Conservation (phyloP, 1,139 yeast species). For the Yamadazyma pseudoaaseri region DNA sequence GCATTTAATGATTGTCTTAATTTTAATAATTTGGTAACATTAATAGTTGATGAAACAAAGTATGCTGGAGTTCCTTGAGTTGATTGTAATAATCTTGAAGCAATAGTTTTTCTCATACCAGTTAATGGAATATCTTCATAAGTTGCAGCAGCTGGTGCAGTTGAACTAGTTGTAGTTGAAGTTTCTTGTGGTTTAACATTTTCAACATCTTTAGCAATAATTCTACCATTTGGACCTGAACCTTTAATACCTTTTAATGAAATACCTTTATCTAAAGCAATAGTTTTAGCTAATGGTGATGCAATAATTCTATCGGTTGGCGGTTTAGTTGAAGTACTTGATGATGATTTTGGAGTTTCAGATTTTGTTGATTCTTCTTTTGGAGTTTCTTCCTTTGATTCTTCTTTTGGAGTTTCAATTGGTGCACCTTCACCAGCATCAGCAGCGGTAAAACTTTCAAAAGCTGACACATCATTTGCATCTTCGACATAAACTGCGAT, state of each 20-base stretch:
- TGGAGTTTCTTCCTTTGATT: slow-evolving; percentile 19
- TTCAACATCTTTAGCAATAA: slow-evolving; percentile 88
- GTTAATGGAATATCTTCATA: slow-evolving; percentile 85
- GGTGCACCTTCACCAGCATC: slow-evolving; percentile 70
- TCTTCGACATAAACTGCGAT: slow-evolving; percentile 97
- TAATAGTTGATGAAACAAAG: slow-evolving; percentile 81
- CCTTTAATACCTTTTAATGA: slow-evolving; percentile 84
- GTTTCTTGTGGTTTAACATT: slow-evolving; percentile 47
- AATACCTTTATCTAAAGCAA: slow-evolving; percentile 92
- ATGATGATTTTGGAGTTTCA: slow-evolving; percentile 15
- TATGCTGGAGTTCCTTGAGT: slow-evolving; percentile 88
- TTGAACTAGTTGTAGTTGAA: slow-evolving; percentile 45
- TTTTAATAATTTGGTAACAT: slow-evolving; percentile 88
- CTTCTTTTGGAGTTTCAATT: slow-evolving; percentile 33
- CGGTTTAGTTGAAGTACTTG: slow-evolving; percentile 20
- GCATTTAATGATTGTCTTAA: slow-evolving; percentile 89
- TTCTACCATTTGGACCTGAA: slow-evolving; percentile 94
- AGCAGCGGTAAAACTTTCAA: slow-evolving; percentile 76
- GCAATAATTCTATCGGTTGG: slow-evolving; percentile 76
- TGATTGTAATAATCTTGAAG: slow-evolving; percentile 82
- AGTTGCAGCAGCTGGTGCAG: slow-evolving; percentile 53
- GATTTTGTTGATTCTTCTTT: slow-evolving; percentile 22
- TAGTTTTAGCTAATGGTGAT: slow-evolving; percentile 90
- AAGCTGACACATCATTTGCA: slow-evolving; percentile 79
- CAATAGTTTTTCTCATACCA: slow-evolving; percentile 92